A percentile compares a stretch with the other conserved stretches of the same genome.
Evolutionary conservation across 495 filamentous ascomycete genomes (phyloP).

Genomic region (Gamarada debralockiae): DNA sequence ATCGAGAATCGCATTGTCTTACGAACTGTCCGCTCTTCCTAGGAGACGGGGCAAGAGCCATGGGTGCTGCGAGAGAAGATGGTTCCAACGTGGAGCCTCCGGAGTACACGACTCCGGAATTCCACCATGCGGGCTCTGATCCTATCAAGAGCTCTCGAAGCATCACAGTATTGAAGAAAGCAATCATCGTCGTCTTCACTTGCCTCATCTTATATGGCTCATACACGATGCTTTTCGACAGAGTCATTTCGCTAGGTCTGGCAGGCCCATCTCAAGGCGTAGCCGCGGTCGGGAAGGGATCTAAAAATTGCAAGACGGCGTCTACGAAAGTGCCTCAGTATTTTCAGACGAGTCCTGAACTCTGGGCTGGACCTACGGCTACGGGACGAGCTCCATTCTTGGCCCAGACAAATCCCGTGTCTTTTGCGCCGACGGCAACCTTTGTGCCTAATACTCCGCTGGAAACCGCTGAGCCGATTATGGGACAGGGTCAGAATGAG

Average conservation of each 20-base stretch:
- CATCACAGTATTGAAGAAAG: neutral
- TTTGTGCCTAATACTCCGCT: conserved; percentile 54
- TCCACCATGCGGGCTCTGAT: too few relatives aligned
- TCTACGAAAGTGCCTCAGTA: conserved; percentile 42
- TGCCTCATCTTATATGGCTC: neutral
- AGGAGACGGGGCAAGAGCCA: too few relatives aligned
- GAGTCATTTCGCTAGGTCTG: neutral
- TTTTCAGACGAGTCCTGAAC: conserved; percentile 47
- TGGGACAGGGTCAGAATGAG: conserved; percentile 37
- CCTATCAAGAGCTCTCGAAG: too few relatives aligned
- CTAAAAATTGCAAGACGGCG: neutral
- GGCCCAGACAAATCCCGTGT: conserved; percentile 53
- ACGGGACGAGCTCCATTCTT: conserved; percentile 54
- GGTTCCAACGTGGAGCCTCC: too few relatives aligned
- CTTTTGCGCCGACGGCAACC: conserved; percentile 32
- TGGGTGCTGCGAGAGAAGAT: too few relatives aligned
- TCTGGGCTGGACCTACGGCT: conserved; percentile 48
- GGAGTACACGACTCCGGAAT: too few relatives aligned
- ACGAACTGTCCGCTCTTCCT: too few relatives aligned
- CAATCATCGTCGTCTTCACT: neutral
- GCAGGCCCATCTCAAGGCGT: neutral
- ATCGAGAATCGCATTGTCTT: too few relatives aligned
- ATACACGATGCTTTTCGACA: neutral
- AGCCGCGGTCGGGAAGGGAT: neutral
- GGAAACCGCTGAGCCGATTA: conserved; percentile 52